Evolutionary conservation across 345 rosid species (phyloP).

Genomic region (Euphorbia lathyris): DNA sequence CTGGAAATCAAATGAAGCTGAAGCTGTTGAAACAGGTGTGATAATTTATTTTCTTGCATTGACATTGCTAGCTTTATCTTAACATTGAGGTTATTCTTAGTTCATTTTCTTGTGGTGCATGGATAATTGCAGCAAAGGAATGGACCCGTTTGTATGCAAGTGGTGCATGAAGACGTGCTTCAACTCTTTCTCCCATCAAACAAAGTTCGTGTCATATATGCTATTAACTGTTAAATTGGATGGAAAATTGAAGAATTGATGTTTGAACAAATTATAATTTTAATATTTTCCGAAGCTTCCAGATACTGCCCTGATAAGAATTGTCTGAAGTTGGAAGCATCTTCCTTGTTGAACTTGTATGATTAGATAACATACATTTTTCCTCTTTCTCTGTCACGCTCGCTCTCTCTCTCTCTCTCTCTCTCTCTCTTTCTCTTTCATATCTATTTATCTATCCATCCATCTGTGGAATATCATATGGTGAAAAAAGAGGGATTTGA

Average conservation of each 20-base stretch:
- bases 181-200: constrained; percentile 21
- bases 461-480: neutral
- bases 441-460: neutral
- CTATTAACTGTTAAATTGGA: constrained; percentile 30
- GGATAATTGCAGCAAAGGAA: constrained; percentile 73
- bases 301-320: constrained; percentile 20
- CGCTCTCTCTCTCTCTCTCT: neutral
- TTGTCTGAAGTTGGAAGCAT: constrained; percentile 26
- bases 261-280: constrained; percentile 32
- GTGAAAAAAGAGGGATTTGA: too few relatives aligned
- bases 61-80: neutral
- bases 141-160: constrained; percentile 96
- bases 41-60: neutral
- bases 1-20: constrained; percentile 93
- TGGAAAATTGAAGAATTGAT: constrained; percentile 37
- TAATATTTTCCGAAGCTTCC: constrained; percentile 34
- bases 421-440: too few relatives aligned
- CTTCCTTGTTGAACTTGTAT: constrained; percentile 29
- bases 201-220: constrained; percentile 36
- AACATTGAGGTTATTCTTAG: neutral
- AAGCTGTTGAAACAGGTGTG: constrained; percentile 98
- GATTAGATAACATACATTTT: constrained; percentile 20
- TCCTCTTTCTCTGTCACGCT: constrained; percentile 1
- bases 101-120: neutral
- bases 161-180: constrained; percentile 52